These are phyloP conservation scores for Lepraria neglecta DNA, from an alignment of 495 filamentous ascomycete genomes.

Conservation along the genomic window DNA sequence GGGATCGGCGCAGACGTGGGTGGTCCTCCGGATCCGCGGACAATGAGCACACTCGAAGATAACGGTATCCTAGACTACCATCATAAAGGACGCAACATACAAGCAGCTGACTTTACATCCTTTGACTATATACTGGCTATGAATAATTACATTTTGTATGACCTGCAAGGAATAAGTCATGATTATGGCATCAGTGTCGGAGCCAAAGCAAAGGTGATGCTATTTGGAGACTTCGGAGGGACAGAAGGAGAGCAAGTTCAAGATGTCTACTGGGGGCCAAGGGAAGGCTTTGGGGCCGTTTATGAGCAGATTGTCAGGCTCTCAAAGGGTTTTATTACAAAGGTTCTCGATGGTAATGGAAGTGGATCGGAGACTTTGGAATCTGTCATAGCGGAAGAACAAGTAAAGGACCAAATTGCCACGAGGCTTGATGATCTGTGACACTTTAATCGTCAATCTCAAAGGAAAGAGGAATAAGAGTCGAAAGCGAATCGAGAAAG, in stretches of 20 bases:
- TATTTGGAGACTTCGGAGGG: conserved; percentile 78
- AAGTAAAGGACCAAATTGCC: too few species aligned
- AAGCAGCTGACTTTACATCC: conserved; percentile 62
- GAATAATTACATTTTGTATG: conserved; percentile 72
- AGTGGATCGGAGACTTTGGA: background rate
- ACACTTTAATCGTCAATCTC: too few species aligned
- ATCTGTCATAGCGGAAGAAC: too few species aligned
- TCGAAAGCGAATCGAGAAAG: too few species aligned
- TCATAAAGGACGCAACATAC: conserved; percentile 72
- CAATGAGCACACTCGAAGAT: conserved; percentile 67
- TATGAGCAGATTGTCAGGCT: conserved; percentile 78
- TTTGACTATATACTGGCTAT: conserved; percentile 95
- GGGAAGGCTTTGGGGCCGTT: conserved; percentile 73
- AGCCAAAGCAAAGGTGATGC: conserved; percentile 51
- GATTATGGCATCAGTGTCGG: conserved; percentile 42
- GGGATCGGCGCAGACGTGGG: conserved; percentile 63
- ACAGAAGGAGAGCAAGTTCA: conserved; percentile 62
- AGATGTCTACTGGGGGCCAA: conserved; percentile 87
- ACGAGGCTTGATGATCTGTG: too few species aligned
- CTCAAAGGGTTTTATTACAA: conserved; percentile 64
- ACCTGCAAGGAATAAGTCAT: conserved; percentile 53
- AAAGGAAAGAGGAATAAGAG: too few species aligned
- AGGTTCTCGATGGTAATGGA: conserved; percentile 22
- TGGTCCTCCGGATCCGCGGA: conserved; percentile 69
- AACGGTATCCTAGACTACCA: conserved; percentile 70